phyloP scores from a whole-genome alignment of 2,329 filamentous ascomycete genomes.

The Phaeoacremonium minimum region DNA sequence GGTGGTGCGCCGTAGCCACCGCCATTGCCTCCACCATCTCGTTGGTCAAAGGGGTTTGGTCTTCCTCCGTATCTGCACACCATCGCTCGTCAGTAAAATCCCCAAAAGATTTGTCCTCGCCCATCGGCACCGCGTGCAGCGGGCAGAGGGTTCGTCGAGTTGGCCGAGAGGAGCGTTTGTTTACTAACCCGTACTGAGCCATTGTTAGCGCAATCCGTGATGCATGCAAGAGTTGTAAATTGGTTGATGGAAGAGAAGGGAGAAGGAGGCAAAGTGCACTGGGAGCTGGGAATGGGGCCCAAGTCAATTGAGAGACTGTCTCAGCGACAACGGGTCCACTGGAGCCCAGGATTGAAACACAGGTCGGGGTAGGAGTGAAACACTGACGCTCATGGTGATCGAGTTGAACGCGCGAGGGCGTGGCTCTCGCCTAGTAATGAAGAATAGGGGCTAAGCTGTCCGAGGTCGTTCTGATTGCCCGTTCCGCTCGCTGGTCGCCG shows the following conservation, averaged over 20 bases:
- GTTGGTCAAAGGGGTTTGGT: conserved; percentile 57
- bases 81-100: conserved; percentile 23
- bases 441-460: conserved; percentile 5
- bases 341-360: conserved; percentile 12
- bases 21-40: conserved; percentile 31
- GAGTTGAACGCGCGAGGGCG: conserved; percentile 8
- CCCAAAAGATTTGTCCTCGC: no score
- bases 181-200: conserved; percentile 52
- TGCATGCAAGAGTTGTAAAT: conserved; percentile 4
- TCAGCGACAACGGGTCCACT: not conserved
- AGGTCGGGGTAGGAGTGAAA: conserved; percentile 18
- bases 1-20: conserved; percentile 28
- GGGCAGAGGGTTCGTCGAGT: not conserved
- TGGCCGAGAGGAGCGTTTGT: conserved; percentile 8
- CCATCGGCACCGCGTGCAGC: no score
- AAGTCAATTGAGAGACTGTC: not conserved
- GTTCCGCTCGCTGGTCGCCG: no score
- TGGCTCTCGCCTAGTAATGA: not conserved
- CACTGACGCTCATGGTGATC: conserved; percentile 46
- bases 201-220: conserved; percentile 27
- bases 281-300: conserved; percentile 3
- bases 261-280: conserved; percentile 1
- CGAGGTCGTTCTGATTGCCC: no score
- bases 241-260: conserved; percentile 5
- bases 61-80: conserved; percentile 46